Evolutionary conservation across 306 rosid species (phyloP).

Genomic region (Cucurbita pepo): DNA sequence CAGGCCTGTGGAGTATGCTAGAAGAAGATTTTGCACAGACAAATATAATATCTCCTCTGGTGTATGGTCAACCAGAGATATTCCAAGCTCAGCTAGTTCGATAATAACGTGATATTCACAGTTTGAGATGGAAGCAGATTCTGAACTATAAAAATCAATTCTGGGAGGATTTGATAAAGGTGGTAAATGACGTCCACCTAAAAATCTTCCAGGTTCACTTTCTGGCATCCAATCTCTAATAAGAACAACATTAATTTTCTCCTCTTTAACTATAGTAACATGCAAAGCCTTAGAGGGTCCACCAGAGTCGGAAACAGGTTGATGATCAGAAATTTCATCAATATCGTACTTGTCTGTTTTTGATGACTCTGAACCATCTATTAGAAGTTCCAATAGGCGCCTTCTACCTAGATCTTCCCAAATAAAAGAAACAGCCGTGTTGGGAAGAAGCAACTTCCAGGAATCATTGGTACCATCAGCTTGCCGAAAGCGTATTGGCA

Average conservation of each 20-base stretch:
- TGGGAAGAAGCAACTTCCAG: conserved; percentile 77
- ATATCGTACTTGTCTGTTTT: conserved; percentile 65
- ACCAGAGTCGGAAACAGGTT: conserved; percentile 34
- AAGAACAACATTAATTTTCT: conserved; percentile 58
- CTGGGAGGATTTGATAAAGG: conserved; percentile 24
- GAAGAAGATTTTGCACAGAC: conserved; percentile 68
- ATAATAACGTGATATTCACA: conserved; percentile 66
- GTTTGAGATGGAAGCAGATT: conserved; percentile 28
- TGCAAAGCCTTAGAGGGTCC: conserved; percentile 58
- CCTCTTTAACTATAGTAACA: conserved; percentile 70
- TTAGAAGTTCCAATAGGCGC: conserved; percentile 55
- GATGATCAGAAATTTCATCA: conserved; percentile 77
- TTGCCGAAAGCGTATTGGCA: conserved; percentile 80
- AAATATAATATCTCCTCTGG: conserved; percentile 84
- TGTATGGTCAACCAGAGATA: conserved; percentile 77
- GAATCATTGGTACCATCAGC: conserved; percentile 64
- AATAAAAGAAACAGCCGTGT: conserved; percentile 62
- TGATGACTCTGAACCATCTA: conserved; percentile 57
- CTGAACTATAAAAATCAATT: conserved; percentile 32
- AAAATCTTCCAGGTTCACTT: conserved; percentile 32
- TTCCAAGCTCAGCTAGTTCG: conserved; percentile 82
- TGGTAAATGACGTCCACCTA: conserved; percentile 28
- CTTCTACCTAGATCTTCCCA: conserved; percentile 99
- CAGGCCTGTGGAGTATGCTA: conserved; percentile 78
- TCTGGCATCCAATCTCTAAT: conserved; percentile 94